Base-by-base conservation (phyloP, 306 rosid genomes). In the Trichosanthes truncata region DNA sequence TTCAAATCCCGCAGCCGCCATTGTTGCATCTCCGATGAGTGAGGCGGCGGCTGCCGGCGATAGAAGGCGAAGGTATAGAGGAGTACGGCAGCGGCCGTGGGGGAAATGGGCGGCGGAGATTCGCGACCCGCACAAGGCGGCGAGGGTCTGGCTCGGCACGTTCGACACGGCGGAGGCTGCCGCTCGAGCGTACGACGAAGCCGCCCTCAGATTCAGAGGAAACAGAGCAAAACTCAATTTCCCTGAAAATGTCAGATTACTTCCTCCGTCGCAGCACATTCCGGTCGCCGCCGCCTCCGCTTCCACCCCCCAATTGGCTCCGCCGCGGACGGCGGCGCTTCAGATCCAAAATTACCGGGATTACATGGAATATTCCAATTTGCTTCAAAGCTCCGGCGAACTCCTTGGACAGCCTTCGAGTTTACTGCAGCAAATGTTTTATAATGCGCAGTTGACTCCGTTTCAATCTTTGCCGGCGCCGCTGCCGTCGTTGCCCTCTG, bases 91-190 rank as follows among this genome's bases (percentile, higher is more conserved):
- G 87, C 84, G 98, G 25, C 98, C 98, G 0, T 95, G 98, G 98
- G 98, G 98, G 0, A 95, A 95, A 82, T 95, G 98, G 98, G 98
- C 98, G 17, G 98, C 98, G 3, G 98, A 95, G 78, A 95, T 95
- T 71, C 93, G 98, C 0, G 98, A 95, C 56, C 98, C 98, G 0
- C 97, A 92, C 80, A 95, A 91, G 85, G 98, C 98, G 6, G 97
- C 98, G 0, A 85, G 98, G 53, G 98, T 95, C 11, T 95, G 98
- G 98, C 97, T 95, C 4, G 98, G 98, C 1, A 95, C 98, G 0
- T 95, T 95, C 78, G 97, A 95, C 40, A 95, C 97, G 0, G 99
- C 99, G 3, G 97, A 92, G 71, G 99, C 92, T 4, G 97, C 99
- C 5, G 99, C 99, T 6, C 77, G 91, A 73, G 99, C 99, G 13